Evolutionary conservation across 495 filamentous ascomycete species (phyloP), one percentile per base, ranked within the genome.

Genomic region (Tuber brumale): DNA sequence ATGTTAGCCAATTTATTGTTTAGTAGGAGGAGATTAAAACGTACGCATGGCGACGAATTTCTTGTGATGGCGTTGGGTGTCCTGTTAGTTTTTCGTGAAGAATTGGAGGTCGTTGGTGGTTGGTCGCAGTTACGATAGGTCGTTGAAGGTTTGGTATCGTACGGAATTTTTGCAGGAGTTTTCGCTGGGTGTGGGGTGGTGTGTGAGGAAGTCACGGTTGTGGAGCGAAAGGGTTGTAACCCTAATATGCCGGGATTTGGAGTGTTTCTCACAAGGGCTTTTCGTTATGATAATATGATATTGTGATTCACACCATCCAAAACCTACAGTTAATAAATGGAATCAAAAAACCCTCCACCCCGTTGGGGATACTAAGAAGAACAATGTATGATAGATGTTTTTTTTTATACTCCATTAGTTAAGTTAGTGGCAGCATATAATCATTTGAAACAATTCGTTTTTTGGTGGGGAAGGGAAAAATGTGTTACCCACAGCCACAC

Each of bases 41-140:
- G 45, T 78, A 81, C 80, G 81, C 81, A 82, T 82, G 45, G 45
- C 69, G 77, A 74, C 31, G 73, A 51, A 69, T 81, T 79, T 76
- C 69, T 79, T 46, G 76, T 79, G 44, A n/a, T 39, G 74, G 18
- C 0, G 74, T 75, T 75, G 35, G 66, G 73, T 69, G 14, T 57
- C 69, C 31, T 5, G 41, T 41, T 70, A 70, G 72, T 69, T 37
- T 41, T 27, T 77, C 81, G 73, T 57, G 46, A 66, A 44, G 42
- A 37, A 27, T 66, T 72, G 75, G 48, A 70, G 69, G 37, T 69
- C 45, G 70, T 72, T 72, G 78, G 57, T 72, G 69, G 48, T 76
- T 31, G 75, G 16, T 51, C 66, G 69, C 19, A 37, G 31, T 70
- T 72, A 39, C 70, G 27, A 76, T 45, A 51, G 35, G 70, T 77